Evolutionary conservation across 306 rosid genomes (phyloP).

Genomic region (Sicyos baderoa): DNA sequence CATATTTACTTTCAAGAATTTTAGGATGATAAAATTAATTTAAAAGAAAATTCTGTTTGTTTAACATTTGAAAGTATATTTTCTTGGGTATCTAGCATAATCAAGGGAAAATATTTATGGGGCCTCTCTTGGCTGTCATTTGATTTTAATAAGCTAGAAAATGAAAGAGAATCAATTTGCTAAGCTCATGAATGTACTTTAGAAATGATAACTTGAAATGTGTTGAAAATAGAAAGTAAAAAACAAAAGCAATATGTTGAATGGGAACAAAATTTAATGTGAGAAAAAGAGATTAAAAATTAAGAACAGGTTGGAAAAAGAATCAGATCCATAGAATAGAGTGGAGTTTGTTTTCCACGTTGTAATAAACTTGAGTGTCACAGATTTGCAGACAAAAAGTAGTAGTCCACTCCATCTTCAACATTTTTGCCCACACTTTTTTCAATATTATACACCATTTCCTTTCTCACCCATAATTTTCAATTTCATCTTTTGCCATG

Average conservation of each 20-base stretch:
- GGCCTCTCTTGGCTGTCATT: neutral
- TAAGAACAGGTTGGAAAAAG: neutral
- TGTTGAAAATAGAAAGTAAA: too few relatives aligned
- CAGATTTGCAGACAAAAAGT: conserved; percentile 15
- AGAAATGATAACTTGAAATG: too few relatives aligned
- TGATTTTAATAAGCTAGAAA: neutral
- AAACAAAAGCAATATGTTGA: neutral
- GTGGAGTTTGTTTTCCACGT: too few relatives aligned
- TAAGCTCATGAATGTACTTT: neutral
- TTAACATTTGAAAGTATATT: neutral
- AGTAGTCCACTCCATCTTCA: neutral
- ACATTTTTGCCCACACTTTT: neutral
- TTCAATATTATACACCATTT: neutral
- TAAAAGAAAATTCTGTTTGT: too few relatives aligned
- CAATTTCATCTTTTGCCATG: too few relatives aligned
- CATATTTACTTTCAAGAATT: neutral
- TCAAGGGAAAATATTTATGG: neutral
- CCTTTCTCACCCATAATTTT: too few relatives aligned
- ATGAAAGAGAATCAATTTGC: too few relatives aligned
- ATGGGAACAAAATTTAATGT: neutral
- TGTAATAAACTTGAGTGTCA: neutral
- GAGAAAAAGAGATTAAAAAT: neutral
- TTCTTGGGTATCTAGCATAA: neutral
- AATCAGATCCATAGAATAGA: neutral
- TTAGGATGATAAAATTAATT: too few relatives aligned